Conservation (phyloP, 441 rosid genomes). For the Croton setiger region DNA sequence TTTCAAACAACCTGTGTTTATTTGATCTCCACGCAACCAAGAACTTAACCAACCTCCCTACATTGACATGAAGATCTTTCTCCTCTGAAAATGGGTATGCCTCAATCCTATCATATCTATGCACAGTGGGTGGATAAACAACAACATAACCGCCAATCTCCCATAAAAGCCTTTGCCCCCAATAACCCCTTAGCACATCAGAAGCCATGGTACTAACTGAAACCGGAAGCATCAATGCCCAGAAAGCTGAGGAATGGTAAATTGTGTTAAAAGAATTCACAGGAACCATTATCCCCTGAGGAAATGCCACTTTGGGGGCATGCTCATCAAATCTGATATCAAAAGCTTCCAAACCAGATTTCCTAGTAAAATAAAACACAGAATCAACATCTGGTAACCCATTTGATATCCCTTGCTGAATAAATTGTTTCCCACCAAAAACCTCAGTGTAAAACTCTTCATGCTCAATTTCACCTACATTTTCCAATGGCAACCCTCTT, state of each 20-base stretch:
- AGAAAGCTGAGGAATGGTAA: constrained; percentile 82
- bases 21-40: constrained; percentile 80
- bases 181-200: constrained; percentile 87
- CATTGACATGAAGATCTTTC: constrained; percentile 95
- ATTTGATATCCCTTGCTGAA: constrained; percentile 88
- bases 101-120: constrained; percentile 71
- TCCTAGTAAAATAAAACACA: constrained; percentile 83
- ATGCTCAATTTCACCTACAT: constrained; percentile 76
- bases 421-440: constrained; percentile 85
- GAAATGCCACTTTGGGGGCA: constrained; percentile 86
- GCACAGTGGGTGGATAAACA: constrained; percentile 85
- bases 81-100: constrained; percentile 91
- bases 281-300: constrained; percentile 88
- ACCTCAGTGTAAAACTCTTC: constrained; percentile 83
- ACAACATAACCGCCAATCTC: constrained; percentile 87
- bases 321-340: constrained; percentile 79
- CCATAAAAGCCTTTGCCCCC: constrained; percentile 93
- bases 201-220: constrained; percentile 91
- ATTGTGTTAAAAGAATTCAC: constrained; percentile 80
- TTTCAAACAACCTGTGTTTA: constrained; percentile 75
- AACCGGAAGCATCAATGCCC: constrained; percentile 95
- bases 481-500: constrained; percentile 86
- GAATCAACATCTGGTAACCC: constrained; percentile 97
- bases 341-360: constrained; percentile 63
- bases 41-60: constrained; percentile 75